Evolutionary conservation across 2,329 filamentous ascomycete species (phyloP).

Genomic region (Aspergillus texensis): DNA sequence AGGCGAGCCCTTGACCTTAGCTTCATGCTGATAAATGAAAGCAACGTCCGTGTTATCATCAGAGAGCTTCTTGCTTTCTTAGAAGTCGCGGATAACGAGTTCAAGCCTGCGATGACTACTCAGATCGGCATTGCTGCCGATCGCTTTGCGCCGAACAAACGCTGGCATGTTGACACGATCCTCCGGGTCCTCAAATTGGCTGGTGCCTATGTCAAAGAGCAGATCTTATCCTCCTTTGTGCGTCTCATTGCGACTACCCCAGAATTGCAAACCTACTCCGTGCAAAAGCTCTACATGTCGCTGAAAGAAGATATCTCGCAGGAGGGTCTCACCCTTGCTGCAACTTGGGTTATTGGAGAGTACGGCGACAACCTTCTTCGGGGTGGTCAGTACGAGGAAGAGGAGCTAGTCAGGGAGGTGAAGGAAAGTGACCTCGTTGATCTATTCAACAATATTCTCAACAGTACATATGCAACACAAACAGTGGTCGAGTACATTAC

Average conservation of each 20-base stretch:
- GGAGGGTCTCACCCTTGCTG: conserved; percentile 89
- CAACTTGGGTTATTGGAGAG: conserved; percentile 96
- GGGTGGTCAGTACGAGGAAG: conserved; percentile 90
- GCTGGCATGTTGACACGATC: conserved; percentile 99
- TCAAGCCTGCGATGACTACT: conserved; percentile 97
- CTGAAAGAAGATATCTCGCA: conserved; percentile 97
- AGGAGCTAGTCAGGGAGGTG: conserved; percentile 80
- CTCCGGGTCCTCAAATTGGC: conserved; percentile 88
- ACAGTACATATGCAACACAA: conserved; percentile 91
- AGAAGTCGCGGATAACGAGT: conserved; percentile 96
- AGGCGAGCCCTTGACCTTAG: conserved; percentile 94
- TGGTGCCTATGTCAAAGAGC: conserved; percentile 96
- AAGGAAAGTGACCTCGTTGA: conserved; percentile 90
- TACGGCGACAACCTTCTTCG: conserved; percentile 88
- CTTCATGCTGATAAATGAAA: conserved; percentile 96
- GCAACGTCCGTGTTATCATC: conserved; percentile 91
- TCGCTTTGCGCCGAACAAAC: conserved; percentile 91
- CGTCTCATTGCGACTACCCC: conserved; percentile 92
- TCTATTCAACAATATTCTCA: conserved; percentile 86
- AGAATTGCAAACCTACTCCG: conserved; percentile 93
- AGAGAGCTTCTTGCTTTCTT: conserved; percentile 92
- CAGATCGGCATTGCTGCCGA: conserved; percentile 98
- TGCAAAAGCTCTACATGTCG: conserved; percentile 88
- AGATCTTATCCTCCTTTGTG: conserved; percentile 95
- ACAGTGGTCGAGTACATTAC: conserved; percentile 94